Percentiles rank a stretch among this genome's conserved stretches.
These are phyloP conservation scores for Leccinum uliginosum DNA, from an alignment of 768 basidiomycete genomes.

Conservation along the genomic window DNA sequence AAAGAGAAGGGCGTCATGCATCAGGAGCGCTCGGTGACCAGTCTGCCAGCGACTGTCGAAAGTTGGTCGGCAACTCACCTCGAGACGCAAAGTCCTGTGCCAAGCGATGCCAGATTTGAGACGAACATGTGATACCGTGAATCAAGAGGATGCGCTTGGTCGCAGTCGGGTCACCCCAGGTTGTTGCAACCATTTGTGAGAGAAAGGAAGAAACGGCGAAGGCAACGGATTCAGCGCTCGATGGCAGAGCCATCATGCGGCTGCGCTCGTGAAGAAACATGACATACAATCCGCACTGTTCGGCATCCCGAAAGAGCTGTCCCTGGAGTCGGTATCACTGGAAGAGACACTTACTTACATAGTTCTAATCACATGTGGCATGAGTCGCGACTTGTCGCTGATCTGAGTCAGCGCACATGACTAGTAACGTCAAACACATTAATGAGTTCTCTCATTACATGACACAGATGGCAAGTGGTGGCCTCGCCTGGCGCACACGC, in stretches of 20 bases:
- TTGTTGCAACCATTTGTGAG: not conserved
- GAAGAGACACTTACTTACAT: no score
- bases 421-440: no score
- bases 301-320: not conserved
- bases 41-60: not conserved
- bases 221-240: not conserved
- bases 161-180: conserved; percentile 19
- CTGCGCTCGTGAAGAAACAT: not conserved
- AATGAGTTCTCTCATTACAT: no score
- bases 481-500: no score
- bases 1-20: not conserved
- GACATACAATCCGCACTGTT: not conserved
- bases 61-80: conserved; percentile 7
- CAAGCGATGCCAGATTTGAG: conserved; percentile 15
- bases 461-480: no score
- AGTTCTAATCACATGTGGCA: no score
- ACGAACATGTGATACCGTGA: conserved; percentile 17
- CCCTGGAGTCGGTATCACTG: no score
- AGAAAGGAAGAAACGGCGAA: not conserved
- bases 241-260: no score
- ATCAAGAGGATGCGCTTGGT: conserved; percentile 17
- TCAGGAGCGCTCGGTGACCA: not conserved
- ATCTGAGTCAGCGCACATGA: no score
- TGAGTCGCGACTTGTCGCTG: no score
- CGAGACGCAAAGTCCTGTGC: conserved; percentile 11